Evolutionary conservation across 129 eudicot genomes (phyloP).

Genomic region (Logfia minima): DNA sequence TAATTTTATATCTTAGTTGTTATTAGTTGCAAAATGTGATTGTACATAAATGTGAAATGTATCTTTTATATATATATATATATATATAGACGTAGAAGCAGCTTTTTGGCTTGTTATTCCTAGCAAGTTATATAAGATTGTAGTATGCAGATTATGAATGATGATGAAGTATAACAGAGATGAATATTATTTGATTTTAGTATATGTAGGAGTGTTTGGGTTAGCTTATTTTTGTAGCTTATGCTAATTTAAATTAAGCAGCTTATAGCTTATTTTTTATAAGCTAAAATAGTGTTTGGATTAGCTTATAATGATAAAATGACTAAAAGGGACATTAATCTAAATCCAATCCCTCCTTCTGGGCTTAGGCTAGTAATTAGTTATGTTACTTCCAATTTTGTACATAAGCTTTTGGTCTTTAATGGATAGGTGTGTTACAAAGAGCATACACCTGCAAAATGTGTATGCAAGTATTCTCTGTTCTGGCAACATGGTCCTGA

Average conservation of each 20-base stretch:
- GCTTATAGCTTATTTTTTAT: too few relatives aligned
- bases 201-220: background rate
- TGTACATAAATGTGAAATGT: too few relatives aligned
- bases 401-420: conserved; percentile 11
- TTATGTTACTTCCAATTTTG: background rate
- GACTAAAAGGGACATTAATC: too few relatives aligned
- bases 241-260: too few relatives aligned
- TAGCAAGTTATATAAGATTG: too few relatives aligned
- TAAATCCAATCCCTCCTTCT: background rate
- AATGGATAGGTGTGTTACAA: conserved; percentile 45
- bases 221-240: background rate
- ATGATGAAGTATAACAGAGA: background rate
- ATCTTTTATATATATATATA: too few relatives aligned
- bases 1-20: too few relatives aligned
- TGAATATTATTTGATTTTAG: background rate
- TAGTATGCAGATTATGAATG: conserved; percentile 11
- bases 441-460: conserved; percentile 51
- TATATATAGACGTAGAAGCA: too few relatives aligned
- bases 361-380: background rate
- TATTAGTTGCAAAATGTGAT: too few relatives aligned
- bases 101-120: background rate
- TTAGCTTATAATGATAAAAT: too few relatives aligned
- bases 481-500: conserved; percentile 72
- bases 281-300: too few relatives aligned
- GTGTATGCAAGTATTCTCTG: conserved; percentile 57